Conservation (phyloP, 2,329 filamentous ascomycete genomes). For the Penicillium digitatum region DNA sequence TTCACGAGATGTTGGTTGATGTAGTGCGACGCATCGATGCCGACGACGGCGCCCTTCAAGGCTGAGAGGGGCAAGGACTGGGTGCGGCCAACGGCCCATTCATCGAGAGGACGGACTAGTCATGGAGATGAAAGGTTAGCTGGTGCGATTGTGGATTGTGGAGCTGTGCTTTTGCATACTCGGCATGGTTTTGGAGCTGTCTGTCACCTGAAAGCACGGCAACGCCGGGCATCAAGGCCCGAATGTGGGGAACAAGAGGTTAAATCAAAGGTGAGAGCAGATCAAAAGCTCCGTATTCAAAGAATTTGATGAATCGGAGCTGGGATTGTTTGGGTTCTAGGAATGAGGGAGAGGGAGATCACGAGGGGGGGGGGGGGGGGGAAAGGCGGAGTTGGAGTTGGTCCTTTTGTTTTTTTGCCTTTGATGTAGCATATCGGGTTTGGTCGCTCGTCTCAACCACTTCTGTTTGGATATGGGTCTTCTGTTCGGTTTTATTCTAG, state of each 20-base stretch:
- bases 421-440: background rate
- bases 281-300: background rate
- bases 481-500: background rate
- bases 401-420: conserved; percentile 12
- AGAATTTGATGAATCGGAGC: conserved; percentile 14
- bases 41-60: conserved; percentile 70
- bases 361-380: conserved; percentile 16
- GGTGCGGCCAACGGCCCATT: conserved; percentile 54
- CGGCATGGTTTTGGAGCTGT: conserved; percentile 34
- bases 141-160: conserved; percentile 1
- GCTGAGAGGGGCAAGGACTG: conserved; percentile 62
- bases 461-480: background rate
- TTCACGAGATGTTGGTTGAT: conserved; percentile 72
- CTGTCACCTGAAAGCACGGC: conserved; percentile 23
- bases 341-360: conserved; percentile 11
- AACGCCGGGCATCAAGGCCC: conserved; percentile 30
- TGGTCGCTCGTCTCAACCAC: background rate
- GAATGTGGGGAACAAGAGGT: conserved; percentile 8
- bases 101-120: conserved; percentile 51
- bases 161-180: conserved; percentile 23
- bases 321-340: conserved; percentile 3
- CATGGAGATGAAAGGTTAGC: conserved; percentile 7
- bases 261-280: conserved; percentile 1
- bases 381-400: conserved; percentile 24
- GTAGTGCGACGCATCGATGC: conserved; percentile 86